Evolutionary conservation across 768 basidiomycete genomes (phyloP).

Genomic region (Termitomyces sp.): DNA sequence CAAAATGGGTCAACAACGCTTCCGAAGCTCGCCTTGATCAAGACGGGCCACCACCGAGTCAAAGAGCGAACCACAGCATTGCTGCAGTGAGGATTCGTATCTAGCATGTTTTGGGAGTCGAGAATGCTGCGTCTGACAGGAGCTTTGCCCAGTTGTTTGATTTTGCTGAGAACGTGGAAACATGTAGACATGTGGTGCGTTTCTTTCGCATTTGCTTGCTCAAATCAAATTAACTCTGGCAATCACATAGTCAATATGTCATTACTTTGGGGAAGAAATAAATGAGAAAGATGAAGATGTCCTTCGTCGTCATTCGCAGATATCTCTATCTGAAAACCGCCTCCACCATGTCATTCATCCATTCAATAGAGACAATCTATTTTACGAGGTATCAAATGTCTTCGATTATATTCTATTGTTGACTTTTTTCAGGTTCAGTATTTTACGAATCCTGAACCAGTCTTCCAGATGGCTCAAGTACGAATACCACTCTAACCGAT

Average conservation of each 20-base stretch:
- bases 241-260: conserved; percentile 58
- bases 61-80: conserved; percentile 61
- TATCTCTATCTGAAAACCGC: conserved; percentile 51
- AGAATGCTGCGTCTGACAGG: not conserved
- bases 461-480: conserved; percentile 58
- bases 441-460: conserved; percentile 42
- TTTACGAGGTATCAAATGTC: conserved; percentile 58
- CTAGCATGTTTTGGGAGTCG: too few relatives aligned
- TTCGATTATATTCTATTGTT: not conserved
- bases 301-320: conserved; percentile 47
- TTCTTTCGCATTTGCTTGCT: not conserved
- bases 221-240: not conserved
- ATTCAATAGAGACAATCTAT: conserved; percentile 76
- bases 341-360: conserved; percentile 67
- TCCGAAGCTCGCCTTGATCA: conserved; percentile 41
- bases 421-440: conserved; percentile 53
- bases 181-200: conserved; percentile 71
- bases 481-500: too few relatives aligned
- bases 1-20: conserved; percentile 42
- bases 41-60: conserved; percentile 59
- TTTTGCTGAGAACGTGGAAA: conserved; percentile 51
- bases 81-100: conserved; percentile 38
- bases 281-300: conserved; percentile 38
- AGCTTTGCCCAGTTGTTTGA: conserved; percentile 24
- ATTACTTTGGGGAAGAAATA: conserved; percentile 73